These are phyloP conservation scores for Pythium sp. DNA, from an alignment of 352 stramenopile genomes.

Conservation along the genomic window DNA sequence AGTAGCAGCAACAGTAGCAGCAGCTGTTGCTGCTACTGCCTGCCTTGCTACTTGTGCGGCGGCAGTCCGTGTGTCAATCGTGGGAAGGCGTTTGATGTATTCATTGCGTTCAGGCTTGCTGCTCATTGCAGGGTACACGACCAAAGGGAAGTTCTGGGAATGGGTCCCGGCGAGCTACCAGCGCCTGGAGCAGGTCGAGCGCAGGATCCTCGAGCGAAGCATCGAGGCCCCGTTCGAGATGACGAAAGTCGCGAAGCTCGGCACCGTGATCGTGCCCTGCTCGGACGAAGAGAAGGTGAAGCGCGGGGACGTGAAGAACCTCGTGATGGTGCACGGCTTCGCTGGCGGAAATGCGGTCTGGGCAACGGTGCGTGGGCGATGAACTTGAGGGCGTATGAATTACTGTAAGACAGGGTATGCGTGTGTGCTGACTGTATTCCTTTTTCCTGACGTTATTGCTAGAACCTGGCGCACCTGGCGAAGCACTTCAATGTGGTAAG, in stretches of 20 bases:
- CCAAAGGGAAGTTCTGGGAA: conserved; percentile 56
- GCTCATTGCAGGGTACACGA: conserved; percentile 51
- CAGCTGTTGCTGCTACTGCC: too few species aligned
- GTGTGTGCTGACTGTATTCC: conserved; percentile 10
- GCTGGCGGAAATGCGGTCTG: conserved; percentile 76
- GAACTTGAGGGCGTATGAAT: background rate
- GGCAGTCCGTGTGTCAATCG: background rate
- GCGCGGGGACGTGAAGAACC: conserved; percentile 42
- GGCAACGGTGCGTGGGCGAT: conserved; percentile 44
- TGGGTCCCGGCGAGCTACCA: conserved; percentile 75
- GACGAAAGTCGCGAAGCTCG: conserved; percentile 75
- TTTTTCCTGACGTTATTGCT: background rate
- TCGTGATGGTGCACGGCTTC: conserved; percentile 84
- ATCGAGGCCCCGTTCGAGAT: conserved; percentile 63
- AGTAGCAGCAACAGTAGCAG: too few species aligned
- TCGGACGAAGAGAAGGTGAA: conserved; percentile 47
- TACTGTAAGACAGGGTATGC: background rate
- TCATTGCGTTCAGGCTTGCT: conserved; percentile 34
- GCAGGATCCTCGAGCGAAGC: conserved; percentile 47
- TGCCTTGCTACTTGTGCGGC: background rate
- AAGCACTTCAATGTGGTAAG: conserved; percentile 86
- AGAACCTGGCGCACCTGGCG: conserved; percentile 72
- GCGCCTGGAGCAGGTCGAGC: conserved; percentile 61
- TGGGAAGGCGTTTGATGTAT: conserved; percentile 11
- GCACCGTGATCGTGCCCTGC: conserved; percentile 79